A percentile compares a stretch with the other conserved stretches of the same genome.
Evolutionary conservation across 2,329 filamentous ascomycete genomes (phyloP).

Genomic region (Hymenoscyphus repandus): DNA sequence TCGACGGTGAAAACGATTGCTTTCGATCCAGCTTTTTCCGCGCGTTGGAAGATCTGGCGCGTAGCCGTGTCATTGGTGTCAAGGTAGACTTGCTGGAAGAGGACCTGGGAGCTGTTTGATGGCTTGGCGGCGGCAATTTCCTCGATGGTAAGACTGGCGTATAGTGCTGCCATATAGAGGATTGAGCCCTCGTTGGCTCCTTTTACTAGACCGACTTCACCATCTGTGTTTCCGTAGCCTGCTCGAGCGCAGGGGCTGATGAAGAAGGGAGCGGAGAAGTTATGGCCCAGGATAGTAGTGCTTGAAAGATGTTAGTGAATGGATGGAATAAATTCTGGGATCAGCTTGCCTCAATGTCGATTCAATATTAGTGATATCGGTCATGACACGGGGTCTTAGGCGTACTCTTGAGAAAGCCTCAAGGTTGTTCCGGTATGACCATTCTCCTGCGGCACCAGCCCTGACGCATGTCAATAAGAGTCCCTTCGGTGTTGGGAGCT

Average conservation of each 20-base stretch:
- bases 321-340: not conserved
- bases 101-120: constrained; percentile 10
- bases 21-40: constrained; percentile 20
- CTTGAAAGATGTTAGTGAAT: not conserved
- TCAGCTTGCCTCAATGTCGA: constrained; percentile 27
- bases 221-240: constrained; percentile 40
- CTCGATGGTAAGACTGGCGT: constrained; percentile 10
- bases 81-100: constrained; percentile 23
- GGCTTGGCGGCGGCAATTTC: constrained; percentile 8
- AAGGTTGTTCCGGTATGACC: constrained; percentile 51
- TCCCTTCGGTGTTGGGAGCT: too few relatives aligned
- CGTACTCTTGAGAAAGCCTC: constrained; percentile 46
- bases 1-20: constrained; percentile 26
- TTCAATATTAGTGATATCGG: constrained; percentile 42
- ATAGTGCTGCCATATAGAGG: constrained; percentile 13
- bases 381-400: constrained; percentile 43
- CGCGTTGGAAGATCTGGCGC: constrained; percentile 14
- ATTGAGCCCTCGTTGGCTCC: constrained; percentile 19
- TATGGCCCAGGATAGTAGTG: constrained; percentile 47
- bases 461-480: constrained; percentile 25
- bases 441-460: constrained; percentile 50
- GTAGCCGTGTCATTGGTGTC: constrained; percentile 9
- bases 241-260: constrained; percentile 44
- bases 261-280: constrained; percentile 51
- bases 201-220: constrained; percentile 45